Conservation (phyloP, 495 filamentous ascomycete species). For the Neurospora sp. region DNA sequence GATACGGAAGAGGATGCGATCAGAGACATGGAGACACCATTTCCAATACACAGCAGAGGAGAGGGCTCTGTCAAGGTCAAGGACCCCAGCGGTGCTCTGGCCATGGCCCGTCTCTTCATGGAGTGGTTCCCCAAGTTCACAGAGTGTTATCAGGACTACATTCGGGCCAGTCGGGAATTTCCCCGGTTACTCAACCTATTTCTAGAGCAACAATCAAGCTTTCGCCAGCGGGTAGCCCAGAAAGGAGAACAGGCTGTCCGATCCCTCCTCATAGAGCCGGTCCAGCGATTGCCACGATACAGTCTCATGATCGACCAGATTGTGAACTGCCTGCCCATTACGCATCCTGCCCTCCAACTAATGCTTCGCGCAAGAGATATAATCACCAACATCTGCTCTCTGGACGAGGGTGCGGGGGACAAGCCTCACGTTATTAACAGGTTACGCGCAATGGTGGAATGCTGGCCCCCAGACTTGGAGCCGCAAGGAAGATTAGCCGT, state of each 20-base stretch:
- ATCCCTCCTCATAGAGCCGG: conserved; percentile 91
- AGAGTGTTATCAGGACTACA: conserved; percentile 81
- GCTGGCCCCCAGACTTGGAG: conserved; percentile 66
- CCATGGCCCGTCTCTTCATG: conserved; percentile 65
- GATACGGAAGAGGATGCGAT: conserved; percentile 74
- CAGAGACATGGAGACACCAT: conserved; percentile 47
- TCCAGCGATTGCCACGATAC: conserved; percentile 90
- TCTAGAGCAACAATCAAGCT: conserved; percentile 67
- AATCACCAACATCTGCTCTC: conserved; percentile 87
- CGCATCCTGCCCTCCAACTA: conserved; percentile 67
- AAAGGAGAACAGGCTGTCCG: conserved; percentile 85
- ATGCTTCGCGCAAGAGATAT: conserved; percentile 82
- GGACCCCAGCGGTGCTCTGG: conserved; percentile 64
- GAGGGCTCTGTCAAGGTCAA: conserved; percentile 45
- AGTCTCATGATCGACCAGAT: conserved; percentile 95
- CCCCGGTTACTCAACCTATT: conserved; percentile 67
- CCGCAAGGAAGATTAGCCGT: conserved; percentile 73
- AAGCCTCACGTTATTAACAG: conserved; percentile 61
- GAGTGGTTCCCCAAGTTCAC: conserved; percentile 89
- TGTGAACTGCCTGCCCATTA: conserved; percentile 66
- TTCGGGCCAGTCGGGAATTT: conserved; percentile 75
- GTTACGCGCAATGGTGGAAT: conserved; percentile 62
- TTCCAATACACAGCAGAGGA: conserved; percentile 24
- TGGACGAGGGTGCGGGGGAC: conserved; percentile 59
- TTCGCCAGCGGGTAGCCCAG: conserved; percentile 66